Percentiles rank a stretch among this genome's conserved stretches.
Conservation (phyloP, 2,329 filamentous ascomycete genomes). For the Coniosporium tulheliwenetii region DNA sequence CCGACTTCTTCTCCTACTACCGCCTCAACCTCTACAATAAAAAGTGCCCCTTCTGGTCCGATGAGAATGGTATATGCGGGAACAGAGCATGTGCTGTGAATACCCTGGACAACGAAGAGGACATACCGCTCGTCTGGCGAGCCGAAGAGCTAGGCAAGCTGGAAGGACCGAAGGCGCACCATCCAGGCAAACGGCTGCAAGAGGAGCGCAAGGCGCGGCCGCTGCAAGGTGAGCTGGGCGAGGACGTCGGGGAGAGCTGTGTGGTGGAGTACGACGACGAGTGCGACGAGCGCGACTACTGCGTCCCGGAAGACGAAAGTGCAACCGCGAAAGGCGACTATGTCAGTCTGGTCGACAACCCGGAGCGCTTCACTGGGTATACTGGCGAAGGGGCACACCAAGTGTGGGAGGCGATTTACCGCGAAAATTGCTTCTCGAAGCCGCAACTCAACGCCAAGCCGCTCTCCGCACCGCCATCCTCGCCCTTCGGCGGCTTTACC, state of each 20-base stretch:
- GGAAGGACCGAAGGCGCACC: conserved; percentile 77
- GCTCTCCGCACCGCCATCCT: conserved; percentile 11
- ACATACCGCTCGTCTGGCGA: conserved; percentile 83
- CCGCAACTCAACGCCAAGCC: conserved; percentile 13
- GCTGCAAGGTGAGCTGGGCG: conserved; percentile 67
- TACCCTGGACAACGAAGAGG: conserved; percentile 86
- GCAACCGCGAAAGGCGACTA: conserved; percentile 82
- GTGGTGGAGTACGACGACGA: conserved; percentile 96
- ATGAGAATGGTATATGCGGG: conserved; percentile 85
- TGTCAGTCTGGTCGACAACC: conserved; percentile 83
- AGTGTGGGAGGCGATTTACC: conserved; percentile 93
- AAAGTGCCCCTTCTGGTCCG: conserved; percentile 89
- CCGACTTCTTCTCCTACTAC: conserved; percentile 98
- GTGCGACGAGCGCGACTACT: conserved; percentile 93
- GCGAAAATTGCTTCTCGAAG: conserved; percentile 83
- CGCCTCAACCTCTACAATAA: conserved; percentile 89
- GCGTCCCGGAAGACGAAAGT: conserved; percentile 86
- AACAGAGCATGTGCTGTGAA: conserved; percentile 95
- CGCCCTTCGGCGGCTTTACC: conserved; percentile 26
- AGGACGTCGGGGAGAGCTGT: conserved; percentile 83
- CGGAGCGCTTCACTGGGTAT: conserved; percentile 91
- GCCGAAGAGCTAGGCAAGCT: conserved; percentile 84
- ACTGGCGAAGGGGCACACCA: conserved; percentile 69
- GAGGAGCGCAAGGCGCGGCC: conserved; percentile 56
- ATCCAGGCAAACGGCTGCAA: conserved; percentile 64